Evolutionary conservation across 129 eudicot genomes (phyloP), one percentile per base, ranked within the genome.

Genomic region (Flaveria sonorensis): DNA sequence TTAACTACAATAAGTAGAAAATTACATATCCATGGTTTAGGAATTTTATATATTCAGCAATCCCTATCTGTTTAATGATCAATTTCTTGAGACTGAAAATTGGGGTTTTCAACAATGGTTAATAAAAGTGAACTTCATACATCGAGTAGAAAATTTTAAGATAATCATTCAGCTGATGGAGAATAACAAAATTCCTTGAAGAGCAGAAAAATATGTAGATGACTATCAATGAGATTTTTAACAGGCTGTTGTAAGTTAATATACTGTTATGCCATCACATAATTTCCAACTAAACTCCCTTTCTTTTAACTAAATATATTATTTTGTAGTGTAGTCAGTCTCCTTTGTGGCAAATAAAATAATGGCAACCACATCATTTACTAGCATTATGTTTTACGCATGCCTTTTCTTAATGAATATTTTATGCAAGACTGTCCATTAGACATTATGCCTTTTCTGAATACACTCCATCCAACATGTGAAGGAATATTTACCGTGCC

Each of bases 391-490:
- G 16, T n/a, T 62, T 40, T 62, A n/a, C 36, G 47, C 69, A 30
- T 63, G 69, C 45, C n/a, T 14, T 15, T 63, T 26, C 8, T 63
- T 26, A 62, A 28, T 63, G 21, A 63, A 30, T 63, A 28, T 16
- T 63, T 63, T 30, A 63, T 63, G 71, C 32, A 64, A 16, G 57
- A 59, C 26, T 75, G 46, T 42, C 48, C 79, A 80, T 53, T 74
- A 57, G 79, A 56, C 3, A 65, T 39, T 71, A 4, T 72, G 26
- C 24, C 52, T 43, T 77, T 79, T 46, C n/a, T 50, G 53, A 64
- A 13, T 61, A 70, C 83, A 64, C 68, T 40, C n/a, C 45, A 24
- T 62, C 68, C 71, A 64, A 65, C 65, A 45, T 68, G 62, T 77
- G 11, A 77, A 71, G 56, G 78, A 71, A 79, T 51, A 72, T 45